Evolutionary conservation across 768 basidiomycete species (phyloP), one percentile per base, ranked within the genome.

Genomic region (Multifurca ochricompacta): DNA sequence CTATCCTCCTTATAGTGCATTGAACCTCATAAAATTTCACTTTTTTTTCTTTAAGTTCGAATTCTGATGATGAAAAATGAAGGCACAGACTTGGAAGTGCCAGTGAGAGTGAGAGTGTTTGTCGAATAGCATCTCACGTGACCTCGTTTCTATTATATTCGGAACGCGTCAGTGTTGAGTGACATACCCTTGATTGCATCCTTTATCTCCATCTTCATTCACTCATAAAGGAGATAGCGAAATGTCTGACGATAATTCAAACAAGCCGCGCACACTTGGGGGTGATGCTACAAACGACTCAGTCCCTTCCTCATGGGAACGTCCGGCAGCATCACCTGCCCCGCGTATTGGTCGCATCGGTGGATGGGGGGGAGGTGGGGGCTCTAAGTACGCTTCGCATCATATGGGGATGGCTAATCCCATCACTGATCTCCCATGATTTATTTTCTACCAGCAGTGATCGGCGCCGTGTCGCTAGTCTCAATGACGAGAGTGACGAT

Each of bases 401-500:
- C 41, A 2, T 28, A 31, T 4, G 28, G 10, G 25, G n/a, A 31
- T 9, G 16, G 4, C 11, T n/a, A n/a, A n/a, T 25, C 34, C 11
- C 8, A 9, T 4, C 2, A 4, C 37, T 18, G 18, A 60, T 30
- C 19, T 25, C 13, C 13, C 9, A 1, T 47, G 39, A 21, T 6
- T n/a, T n/a, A 8, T n/a, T 1, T 48, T 32, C 48, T 11, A 42
- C 40, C 34, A 61, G 62, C 3, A 41, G 56, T 30, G 62, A 63
- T 3, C 59, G 63, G n/a, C 48, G 47, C 8, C 59, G 65, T 5
- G 56, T 69, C 27, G 67, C 65, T 4, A 65, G 66, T 9, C 52
- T 70, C 27, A 76, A 78, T 13, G 80, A 79, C 27, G 81, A 81
- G 1, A 76, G 74, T 10, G 74, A 73, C 3, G 76, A 77, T 34